Percentiles rank a stretch among this genome's conserved stretches.
Conservation (phyloP, 106 monocot species). For the Amphibolis antarctica region DNA sequence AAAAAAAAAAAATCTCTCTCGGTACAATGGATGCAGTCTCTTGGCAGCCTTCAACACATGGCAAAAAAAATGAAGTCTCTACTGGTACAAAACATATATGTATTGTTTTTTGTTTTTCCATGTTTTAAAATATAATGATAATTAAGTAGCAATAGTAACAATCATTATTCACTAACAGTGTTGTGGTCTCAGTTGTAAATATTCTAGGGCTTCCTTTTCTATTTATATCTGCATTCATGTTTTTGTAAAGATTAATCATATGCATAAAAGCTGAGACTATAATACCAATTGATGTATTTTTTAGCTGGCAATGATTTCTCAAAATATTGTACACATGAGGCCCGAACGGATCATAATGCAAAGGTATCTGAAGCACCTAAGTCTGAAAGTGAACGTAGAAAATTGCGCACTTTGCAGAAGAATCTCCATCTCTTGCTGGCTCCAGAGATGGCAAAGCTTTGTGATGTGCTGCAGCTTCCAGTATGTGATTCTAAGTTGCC, state of each 20-base stretch:
- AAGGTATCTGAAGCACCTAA: slow-evolving; percentile 12
- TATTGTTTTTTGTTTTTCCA: not conserved
- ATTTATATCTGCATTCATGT: not conserved
- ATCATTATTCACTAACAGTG: no score
- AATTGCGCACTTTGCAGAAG: slow-evolving; percentile 27
- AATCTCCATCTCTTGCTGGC: slow-evolving; percentile 37
- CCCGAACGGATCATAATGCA: slow-evolving; percentile 5
- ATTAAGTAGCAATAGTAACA: not conserved
- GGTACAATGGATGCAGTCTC: slow-evolving; percentile 12
- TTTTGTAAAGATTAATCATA: not conserved
- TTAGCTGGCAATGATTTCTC: not conserved
- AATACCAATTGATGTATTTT: no score
- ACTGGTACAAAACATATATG: not conserved
- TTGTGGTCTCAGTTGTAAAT: no score
- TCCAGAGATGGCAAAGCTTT: slow-evolving; percentile 58
- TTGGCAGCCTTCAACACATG: slow-evolving; percentile 5
- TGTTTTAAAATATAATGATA: not conserved
- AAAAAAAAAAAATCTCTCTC: slow-evolving; percentile 28
- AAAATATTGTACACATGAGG: not conserved
- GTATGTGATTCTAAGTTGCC: no score
- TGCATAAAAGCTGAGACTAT: no score
- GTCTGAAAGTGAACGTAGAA: slow-evolving; percentile 22
- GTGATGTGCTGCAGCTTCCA: slow-evolving; percentile 41
- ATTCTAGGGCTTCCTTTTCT: not conserved
- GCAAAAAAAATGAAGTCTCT: slow-evolving; percentile 17